Base-by-base conservation (phyloP, 106 monocot species). In the Allium sativum region DNA sequence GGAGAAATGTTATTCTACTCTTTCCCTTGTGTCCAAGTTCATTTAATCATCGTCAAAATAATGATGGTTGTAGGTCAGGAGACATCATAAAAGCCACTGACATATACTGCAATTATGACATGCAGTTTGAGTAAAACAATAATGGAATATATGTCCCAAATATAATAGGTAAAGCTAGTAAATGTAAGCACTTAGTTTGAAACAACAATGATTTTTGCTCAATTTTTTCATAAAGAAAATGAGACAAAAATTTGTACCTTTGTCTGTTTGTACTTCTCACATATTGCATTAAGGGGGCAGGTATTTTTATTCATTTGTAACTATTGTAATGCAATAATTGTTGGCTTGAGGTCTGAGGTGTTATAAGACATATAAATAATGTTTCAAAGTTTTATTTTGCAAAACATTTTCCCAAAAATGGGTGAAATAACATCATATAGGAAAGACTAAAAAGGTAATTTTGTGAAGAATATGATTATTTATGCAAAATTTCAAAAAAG, bases 321-420 rank as follows among this genome's bases (percentile, higher is more conserved):
- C n/a, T 84, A 76, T 40, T 82, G 78, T 71, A 95, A 73, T 42
- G 76, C 67, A 10, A 66, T 31, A 46, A 90, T 77, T 17, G 68
- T 55, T 9, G 21, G 59, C 54, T 79, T 74, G 12, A 95, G 75
- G 61, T 86, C 81, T 18, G 61, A 67, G 62, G 81, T 72, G 47
- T 73, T 95, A 46, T 87, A 95, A 31, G 74, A 72, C 45, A 87
- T 84, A 57, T 79, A n/a, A n/a, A n/a, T n/a, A 95, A 69, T 87
- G 83, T 62, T 95, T 68, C 46, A 96, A 62, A 18, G 95, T 90
- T 2, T 18, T 0, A 60, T 81, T 90, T 90, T 96, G 87, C 65
- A 51, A 14, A 52, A n/a, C n/a, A n/a, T n/a, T n/a, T n/a, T n/a
- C n/a, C n/a, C n/a, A n/a, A n/a, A n/a, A n/a, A n/a, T n/a, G n/a